A percentile compares a stretch with the other conserved stretches of the same genome.
Evolutionary conservation across 2,329 filamentous ascomycete species (phyloP).

Genomic region (Fusarium verticillioides): DNA sequence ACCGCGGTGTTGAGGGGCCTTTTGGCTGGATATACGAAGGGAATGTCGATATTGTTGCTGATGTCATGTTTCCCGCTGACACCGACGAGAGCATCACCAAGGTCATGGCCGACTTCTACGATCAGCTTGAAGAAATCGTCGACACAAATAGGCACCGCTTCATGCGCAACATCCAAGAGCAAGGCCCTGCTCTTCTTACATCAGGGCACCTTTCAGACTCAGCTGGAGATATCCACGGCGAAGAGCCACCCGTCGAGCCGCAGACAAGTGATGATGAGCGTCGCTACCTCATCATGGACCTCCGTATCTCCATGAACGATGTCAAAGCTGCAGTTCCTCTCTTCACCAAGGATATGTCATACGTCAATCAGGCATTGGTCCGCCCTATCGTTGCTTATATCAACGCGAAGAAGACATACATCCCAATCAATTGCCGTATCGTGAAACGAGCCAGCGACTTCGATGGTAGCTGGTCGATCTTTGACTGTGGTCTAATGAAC

Average conservation of each 20-base stretch:
- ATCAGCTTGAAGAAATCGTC: constrained; percentile 92
- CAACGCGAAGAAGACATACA: constrained; percentile 93
- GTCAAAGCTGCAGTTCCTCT: constrained; percentile 92
- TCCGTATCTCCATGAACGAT: constrained; percentile 94
- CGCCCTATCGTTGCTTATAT: constrained; percentile 98
- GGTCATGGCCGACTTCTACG: constrained; percentile 97
- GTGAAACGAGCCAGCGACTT: constrained; percentile 92
- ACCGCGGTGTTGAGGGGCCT: constrained; percentile 89
- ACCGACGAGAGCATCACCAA: constrained; percentile 89
- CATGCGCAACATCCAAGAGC: constrained; percentile 59
- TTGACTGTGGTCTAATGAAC: constrained; percentile 92
- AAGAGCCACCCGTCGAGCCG: constrained; percentile 8
- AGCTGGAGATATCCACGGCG: constrained; percentile 28
- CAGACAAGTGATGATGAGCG: constrained; percentile 66
- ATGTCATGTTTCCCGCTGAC: constrained; percentile 93
- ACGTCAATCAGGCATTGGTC: constrained; percentile 95
- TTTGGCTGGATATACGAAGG: constrained; percentile 99
- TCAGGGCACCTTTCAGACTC: constrained; percentile 50
- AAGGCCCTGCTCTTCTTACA: constrained; percentile 43
- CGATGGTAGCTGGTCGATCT: constrained; percentile 94
- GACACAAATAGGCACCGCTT: constrained; percentile 77
- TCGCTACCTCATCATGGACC: constrained; percentile 90
- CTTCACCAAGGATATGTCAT: constrained; percentile 91
- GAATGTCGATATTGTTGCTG: constrained; percentile 94
- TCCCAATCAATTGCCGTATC: constrained; percentile 93